Percentiles rank a stretch among this genome's conserved stretches.
These are phyloP conservation scores for Tetrahymena thermophila DNA, from an alignment of 73 alveolate species.

Conservation along the genomic window DNA sequence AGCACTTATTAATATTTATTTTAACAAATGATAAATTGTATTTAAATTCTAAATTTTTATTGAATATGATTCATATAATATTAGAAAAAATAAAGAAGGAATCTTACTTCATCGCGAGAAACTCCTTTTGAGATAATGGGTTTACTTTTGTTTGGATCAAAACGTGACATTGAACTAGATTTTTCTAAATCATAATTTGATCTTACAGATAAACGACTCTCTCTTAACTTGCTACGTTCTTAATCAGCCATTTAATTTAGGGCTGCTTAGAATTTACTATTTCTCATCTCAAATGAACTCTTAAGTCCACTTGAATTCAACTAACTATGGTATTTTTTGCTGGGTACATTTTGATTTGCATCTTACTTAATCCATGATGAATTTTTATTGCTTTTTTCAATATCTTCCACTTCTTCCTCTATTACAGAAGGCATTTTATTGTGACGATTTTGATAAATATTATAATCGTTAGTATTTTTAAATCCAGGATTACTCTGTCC, in stretches of 20 bases:
- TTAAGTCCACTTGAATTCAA: not conserved
- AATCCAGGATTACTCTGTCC: not conserved
- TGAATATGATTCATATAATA: too few species aligned
- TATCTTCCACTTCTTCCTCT: not conserved
- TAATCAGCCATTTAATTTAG: not conserved
- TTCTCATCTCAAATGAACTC: not conserved
- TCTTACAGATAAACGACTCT: not conserved
- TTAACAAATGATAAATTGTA: too few species aligned
- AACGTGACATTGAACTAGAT: not conserved
- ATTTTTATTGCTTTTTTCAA: not conserved
- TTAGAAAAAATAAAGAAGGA: too few species aligned
- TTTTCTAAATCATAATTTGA: not conserved
- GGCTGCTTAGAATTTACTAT: not conserved
- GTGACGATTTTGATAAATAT: not conserved
- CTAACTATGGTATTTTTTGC: not conserved
- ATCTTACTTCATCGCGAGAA: not conserved
- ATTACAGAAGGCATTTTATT: not conserved
- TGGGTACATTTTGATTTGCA: not conserved
- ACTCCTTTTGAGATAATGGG: not conserved
- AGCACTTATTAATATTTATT: too few species aligned
- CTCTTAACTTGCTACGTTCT: not conserved
- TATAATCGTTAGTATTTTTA: not conserved
- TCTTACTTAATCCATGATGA: not conserved
- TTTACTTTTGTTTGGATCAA: not conserved
- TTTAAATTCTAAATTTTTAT: too few species aligned